Evolutionary conservation across 345 rosid genomes (phyloP).

Genomic region (Garcia nutans): DNA sequence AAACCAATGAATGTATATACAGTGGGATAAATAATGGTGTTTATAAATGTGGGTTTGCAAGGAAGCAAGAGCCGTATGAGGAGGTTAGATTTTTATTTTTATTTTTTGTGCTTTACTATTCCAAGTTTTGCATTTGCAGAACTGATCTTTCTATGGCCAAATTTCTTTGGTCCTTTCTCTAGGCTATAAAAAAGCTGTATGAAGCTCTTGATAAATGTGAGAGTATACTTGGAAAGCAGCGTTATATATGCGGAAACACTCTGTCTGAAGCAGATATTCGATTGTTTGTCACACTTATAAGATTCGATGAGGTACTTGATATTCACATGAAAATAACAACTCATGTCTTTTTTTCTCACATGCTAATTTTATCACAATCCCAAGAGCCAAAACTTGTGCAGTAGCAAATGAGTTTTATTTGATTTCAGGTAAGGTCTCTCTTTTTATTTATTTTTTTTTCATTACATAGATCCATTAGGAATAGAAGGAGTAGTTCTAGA

Average conservation of each 20-base stretch:
- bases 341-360: too few relatives aligned
- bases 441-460: too few relatives aligned
- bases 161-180: slow-evolving; percentile 5
- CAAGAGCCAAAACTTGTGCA: too few relatives aligned
- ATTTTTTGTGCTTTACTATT: not conserved
- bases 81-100: slow-evolving; percentile 29
- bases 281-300: slow-evolving; percentile 78
- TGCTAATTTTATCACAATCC: too few relatives aligned
- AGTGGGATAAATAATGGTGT: slow-evolving; percentile 46
- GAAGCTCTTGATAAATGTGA: slow-evolving; percentile 81
- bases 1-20: slow-evolving; percentile 44
- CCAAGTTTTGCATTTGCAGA: not conserved
- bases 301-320: slow-evolving; percentile 82
- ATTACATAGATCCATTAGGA: not conserved
- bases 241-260: slow-evolving; percentile 66
- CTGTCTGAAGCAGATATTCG: slow-evolving; percentile 75
- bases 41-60: slow-evolving; percentile 53
- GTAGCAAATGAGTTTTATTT: too few relatives aligned
- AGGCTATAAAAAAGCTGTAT: slow-evolving; percentile 69
- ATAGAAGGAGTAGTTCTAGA: not conserved
- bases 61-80: slow-evolving; percentile 48
- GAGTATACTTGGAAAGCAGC: slow-evolving; percentile 59
- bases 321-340: not conserved
- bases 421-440: not conserved
- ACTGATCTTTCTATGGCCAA: not conserved